These are phyloP conservation scores for Hemisphaericaspora nanyangensis DNA, from an alignment of 805 yeast genomes.

Conservation along the genomic window DNA sequence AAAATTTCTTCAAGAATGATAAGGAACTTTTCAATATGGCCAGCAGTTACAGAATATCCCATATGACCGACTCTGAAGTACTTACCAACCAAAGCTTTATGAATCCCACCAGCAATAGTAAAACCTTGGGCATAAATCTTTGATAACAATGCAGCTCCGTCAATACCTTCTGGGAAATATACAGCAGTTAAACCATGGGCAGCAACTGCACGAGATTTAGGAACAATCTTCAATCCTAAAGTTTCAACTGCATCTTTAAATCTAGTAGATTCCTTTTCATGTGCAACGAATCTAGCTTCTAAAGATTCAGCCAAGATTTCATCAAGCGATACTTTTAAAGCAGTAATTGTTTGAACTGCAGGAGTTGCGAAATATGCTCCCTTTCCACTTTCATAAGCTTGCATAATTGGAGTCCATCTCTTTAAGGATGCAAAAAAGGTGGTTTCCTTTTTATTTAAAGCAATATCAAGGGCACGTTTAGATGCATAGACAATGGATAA, in stretches of 20 bases:
- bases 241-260: slow-evolving; percentile 58
- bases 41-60: slow-evolving; percentile 68
- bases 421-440: slow-evolving; percentile 67
- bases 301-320: slow-evolving; percentile 60
- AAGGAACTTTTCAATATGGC: slow-evolving; percentile 34
- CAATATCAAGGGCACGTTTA: slow-evolving; percentile 65
- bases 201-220: slow-evolving; percentile 54
- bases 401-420: slow-evolving; percentile 87
- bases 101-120: slow-evolving; percentile 87
- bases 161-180: slow-evolving; percentile 72
- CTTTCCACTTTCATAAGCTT: slow-evolving; percentile 75
- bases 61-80: slow-evolving; percentile 95
- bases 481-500: slow-evolving; percentile 74
- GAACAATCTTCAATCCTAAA: slow-evolving; percentile 67
- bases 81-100: slow-evolving; percentile 70
- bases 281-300: slow-evolving; percentile 59
- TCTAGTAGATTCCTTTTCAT: slow-evolving; percentile 55
- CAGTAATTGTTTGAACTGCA: slow-evolving; percentile 82
- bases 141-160: slow-evolving; percentile 63
- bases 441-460: slow-evolving; percentile 45
- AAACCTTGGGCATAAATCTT: slow-evolving; percentile 60
- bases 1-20: slow-evolving; percentile 31
- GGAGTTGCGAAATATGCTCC: slow-evolving; percentile 95
- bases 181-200: slow-evolving; percentile 87
- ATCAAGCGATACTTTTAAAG: slow-evolving; percentile 70